Conservation (phyloP, 1,139 yeast genomes). For the Suhomyces guaymorum region DNA sequence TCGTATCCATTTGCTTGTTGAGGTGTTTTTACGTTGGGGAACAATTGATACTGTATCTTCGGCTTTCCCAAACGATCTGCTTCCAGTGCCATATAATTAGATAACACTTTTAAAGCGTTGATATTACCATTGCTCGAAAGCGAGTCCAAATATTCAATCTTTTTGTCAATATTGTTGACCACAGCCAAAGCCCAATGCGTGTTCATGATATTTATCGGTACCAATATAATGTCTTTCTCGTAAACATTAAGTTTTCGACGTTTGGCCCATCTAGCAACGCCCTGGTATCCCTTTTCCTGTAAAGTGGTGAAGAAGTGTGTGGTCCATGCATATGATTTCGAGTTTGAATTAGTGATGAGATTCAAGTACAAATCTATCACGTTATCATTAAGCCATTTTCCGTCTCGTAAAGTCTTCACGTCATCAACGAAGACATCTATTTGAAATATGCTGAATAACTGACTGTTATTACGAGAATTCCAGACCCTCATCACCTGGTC, state of each 20-base stretch:
- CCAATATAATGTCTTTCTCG: slow-evolving; percentile 62
- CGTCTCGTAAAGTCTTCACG: slow-evolving; percentile 65
- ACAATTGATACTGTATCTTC: slow-evolving; percentile 28
- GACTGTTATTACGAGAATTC: slow-evolving; percentile 21
- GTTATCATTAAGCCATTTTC: slow-evolving; percentile 88
- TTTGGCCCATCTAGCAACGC: slow-evolving; percentile 89
- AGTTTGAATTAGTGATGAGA: slow-evolving; percentile 45
- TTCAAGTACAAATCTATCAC: slow-evolving; percentile 81
- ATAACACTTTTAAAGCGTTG: slow-evolving; percentile 53
- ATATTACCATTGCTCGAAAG: slow-evolving; percentile 54
- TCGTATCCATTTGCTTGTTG: slow-evolving; percentile 89
- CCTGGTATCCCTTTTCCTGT: slow-evolving; percentile 68
- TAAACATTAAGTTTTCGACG: slow-evolving; percentile 73
- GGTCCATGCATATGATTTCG: slow-evolving; percentile 68
- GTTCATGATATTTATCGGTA: slow-evolving; percentile 80
- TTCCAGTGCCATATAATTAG: slow-evolving; percentile 62
- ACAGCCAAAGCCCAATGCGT: slow-evolving; percentile 94
- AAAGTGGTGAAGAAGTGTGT: slow-evolving; percentile 84
- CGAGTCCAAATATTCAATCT: slow-evolving; percentile 78
- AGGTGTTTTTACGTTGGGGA: slow-evolving; percentile 57
- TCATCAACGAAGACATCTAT: slow-evolving; percentile 70
- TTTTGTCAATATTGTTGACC: slow-evolving; percentile 59
- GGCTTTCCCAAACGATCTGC: slow-evolving; percentile 41
- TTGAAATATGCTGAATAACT: slow-evolving; percentile 32
- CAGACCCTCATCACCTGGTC: slow-evolving; percentile 27